Percentiles rank a stretch among this genome's conserved stretches.
Evolutionary conservation across 2,329 filamentous ascomycete species (phyloP).

Genomic region (Aureobasidium melanogenum): DNA sequence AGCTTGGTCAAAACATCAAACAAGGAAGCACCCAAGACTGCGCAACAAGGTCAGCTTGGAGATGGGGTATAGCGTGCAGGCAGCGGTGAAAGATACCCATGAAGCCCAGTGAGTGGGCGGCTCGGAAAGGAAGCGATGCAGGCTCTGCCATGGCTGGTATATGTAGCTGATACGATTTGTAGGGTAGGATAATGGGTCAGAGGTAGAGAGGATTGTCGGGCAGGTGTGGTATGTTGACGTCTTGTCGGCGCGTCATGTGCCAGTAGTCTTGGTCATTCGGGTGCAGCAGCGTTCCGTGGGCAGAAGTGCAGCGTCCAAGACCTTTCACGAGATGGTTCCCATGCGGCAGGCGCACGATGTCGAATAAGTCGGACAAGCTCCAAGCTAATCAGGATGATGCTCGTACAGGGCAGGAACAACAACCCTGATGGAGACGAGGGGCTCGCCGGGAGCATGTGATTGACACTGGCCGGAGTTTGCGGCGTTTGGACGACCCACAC

Average conservation of each 20-base stretch:
- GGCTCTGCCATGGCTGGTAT: not conserved
- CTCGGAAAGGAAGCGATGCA: not conserved
- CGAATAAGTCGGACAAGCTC: not conserved
- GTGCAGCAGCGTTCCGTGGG: not conserved
- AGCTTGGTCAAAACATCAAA: conserved; percentile 82
- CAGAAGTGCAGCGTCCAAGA: not conserved
- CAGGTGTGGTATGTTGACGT: not conserved
- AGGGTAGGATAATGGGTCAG: not conserved
- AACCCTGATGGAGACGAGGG: not conserved
- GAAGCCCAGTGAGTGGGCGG: conserved; percentile 28
- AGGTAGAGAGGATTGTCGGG: not conserved
- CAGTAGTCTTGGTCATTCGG: not conserved
- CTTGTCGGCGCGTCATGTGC: not conserved
- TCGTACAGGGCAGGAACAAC: not conserved
- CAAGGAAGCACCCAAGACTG: conserved; percentile 81
- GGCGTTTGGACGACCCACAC: not conserved
- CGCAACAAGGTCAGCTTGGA: not conserved
- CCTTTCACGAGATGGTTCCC: not conserved
- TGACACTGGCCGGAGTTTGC: not conserved
- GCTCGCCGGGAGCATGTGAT: not conserved
- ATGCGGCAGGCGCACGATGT: not conserved
- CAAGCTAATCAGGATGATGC: not conserved
- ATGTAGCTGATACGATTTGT: not conserved
- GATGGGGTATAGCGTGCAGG: not conserved
- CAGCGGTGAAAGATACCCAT: conserved; percentile 26